Conservation (phyloP, 306 rosid species). For the Ormosia semicastrata region DNA sequence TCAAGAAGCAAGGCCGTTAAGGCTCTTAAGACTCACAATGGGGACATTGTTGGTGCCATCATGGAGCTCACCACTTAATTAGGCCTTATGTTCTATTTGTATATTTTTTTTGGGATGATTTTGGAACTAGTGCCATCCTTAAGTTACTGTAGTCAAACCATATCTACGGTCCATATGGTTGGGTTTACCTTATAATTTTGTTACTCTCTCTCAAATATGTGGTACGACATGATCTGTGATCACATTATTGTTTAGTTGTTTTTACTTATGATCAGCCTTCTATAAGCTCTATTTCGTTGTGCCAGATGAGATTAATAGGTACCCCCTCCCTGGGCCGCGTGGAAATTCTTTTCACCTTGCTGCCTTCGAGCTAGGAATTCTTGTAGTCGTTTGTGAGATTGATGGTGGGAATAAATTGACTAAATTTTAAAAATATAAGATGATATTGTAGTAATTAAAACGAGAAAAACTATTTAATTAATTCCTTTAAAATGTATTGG, state of each 20-base stretch:
- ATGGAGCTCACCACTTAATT: slow-evolving; percentile 84
- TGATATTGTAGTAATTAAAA: neutral
- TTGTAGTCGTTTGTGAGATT: neutral
- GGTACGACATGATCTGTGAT: slow-evolving; percentile 1
- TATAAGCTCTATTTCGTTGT: neutral
- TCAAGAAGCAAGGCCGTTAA: slow-evolving; percentile 85
- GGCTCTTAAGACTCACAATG: slow-evolving; percentile 78
- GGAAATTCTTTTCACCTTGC: neutral
- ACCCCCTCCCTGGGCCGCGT: neutral
- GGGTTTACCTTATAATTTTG: slow-evolving; percentile 32
- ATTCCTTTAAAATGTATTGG: neutral
- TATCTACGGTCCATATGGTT: slow-evolving; percentile 31
- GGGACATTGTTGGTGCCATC: slow-evolving; percentile 91
- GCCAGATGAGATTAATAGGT: neutral
- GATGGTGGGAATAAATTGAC: neutral
- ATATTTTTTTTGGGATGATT: slow-evolving; percentile 27
- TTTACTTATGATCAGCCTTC: neutral
- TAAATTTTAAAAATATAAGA: neutral
- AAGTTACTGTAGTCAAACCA: slow-evolving; percentile 31
- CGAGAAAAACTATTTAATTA: neutral
- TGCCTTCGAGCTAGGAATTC: neutral
- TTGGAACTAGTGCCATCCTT: slow-evolving; percentile 18
- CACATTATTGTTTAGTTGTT: slow-evolving; percentile 14
- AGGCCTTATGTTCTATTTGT: slow-evolving; percentile 4
- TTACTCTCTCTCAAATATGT: slow-evolving; percentile 17